Base-by-base conservation (phyloP, 108 stramenopile genomes). In the Pseudonitzschia pungens region DNA sequence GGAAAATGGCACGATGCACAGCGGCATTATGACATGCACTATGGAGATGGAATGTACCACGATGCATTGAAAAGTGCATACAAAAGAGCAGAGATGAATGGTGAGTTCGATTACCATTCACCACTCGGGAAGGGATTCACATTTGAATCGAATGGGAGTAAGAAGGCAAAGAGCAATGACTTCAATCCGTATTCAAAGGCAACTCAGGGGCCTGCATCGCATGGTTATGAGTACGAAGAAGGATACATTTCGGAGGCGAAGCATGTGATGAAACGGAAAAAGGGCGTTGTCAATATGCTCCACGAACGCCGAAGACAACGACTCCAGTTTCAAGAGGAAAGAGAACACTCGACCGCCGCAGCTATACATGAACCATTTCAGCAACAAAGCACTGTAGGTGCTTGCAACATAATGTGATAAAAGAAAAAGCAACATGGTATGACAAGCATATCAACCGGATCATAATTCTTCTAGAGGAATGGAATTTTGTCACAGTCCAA, bases 11-110 rank as follows among this genome's bases (percentile, higher is more conserved):
- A 94, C 76, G 74, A 81, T 64, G 80, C 77, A 20, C 83, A 88
- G 50, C 72, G 78, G 51, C 91, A 92, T 76, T 90, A 79, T 42
- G 93, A 95, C 60, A 89, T 91, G 88, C 93, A 95, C 69, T 95
- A 95, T 58, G 93, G 93, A 41, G 81, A 89, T 55, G 93, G 93
- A 12, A 89, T 92, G 83, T 84, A 85, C 78, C 81, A 71, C 42
- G 90, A 95, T 56, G 89, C 87, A 22, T 80, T 95, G 0, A 86
- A 85, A 70, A 64, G 77, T 45, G 89, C 89, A 12, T 67, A 81
- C 18, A 78, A 80, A 53, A 76, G 89, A 32, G 87, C 87, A 14
- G 76, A 91, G 59, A 66, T 53, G n/a, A 58, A 79, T 27, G 77
- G 64, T 48, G 85, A 81, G 27, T 84, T 77, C 32, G 88, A 87